Evolutionary conservation across 805 yeast genomes (phyloP), one percentile per base, ranked within the genome.

Genomic region (Suhomyces kilbournensis): DNA sequence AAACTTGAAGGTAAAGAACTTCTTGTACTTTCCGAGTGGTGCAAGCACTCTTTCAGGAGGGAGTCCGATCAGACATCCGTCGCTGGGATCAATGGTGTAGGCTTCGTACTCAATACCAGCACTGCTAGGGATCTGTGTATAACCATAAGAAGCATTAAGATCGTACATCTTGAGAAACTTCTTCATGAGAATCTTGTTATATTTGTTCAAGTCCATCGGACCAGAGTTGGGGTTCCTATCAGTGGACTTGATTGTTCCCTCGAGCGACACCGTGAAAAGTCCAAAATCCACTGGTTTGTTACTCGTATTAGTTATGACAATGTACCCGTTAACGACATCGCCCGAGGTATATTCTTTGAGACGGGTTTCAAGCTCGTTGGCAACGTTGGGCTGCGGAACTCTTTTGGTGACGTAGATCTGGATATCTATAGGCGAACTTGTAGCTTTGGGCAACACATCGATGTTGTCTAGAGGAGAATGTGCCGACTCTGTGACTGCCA

Each of bases 131-230:
- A 81, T 75, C 38, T 75, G 73, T 1, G 69, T 62, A 52, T 78
- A 76, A 0, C 81, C 78, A 57, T 75, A 78, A 7, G 85, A 78
- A 1, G 87, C 87, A 61, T 79, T 77, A 44, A 83, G 59, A 60
- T 83, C 88, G 47, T 82, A 79, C 86, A 82, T 83, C 56, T 82
- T 76, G 47, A 83, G 60, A 55, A 83, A 79, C 56, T 81, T 77
- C 56, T 82, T 81, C 62, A 72, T 69, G 48, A 74, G 54, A 4
- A 74, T 62, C 47, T 67, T 69, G 42, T 62, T 65, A 48, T 61
- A 67, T 46, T 62, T 65, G 26, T 56, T 53, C 10, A 49, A 50
- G 17, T 54, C 58, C 40, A 49, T 39, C 9, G 49, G 48, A 30
- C 54, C 53, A 5, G 56, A 47, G 28, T 59, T 49, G 6, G 48